Base-by-base conservation (phyloP, 2,329 filamentous ascomycete genomes). In the Rhynchosporium agropyri region DNA sequence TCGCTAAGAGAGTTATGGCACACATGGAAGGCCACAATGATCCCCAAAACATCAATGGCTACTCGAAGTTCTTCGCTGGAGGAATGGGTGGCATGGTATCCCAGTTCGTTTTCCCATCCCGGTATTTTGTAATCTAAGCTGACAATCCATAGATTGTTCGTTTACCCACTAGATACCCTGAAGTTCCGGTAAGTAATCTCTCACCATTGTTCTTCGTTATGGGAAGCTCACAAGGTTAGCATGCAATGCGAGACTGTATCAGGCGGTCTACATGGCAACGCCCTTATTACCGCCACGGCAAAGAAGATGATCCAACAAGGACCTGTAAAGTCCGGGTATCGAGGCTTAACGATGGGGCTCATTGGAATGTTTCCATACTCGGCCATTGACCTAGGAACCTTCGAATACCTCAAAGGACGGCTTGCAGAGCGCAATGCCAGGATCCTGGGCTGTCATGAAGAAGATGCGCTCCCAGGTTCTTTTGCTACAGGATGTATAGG, bases 321-420 rank as follows among this genome's bases (percentile, higher is more conserved):
- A 63, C 91, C 91, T 28, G 69, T 93, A 33, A 81, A 84, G 38
- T 83, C 90, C 6, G 94, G 92, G 67, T 99, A 98, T 76, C 91
- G 94, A 60, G 95, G 95, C 46, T 83, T 99, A 40, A 93, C 92
- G 0, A 95, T 98, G 85, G 95, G 95, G 15, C 83, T 99, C 3
- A 79, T 97, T 57, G 95, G 95, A 74, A 97, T 98, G 87, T 99
- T 99, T 72, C 95, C 95, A 0, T 99, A 98, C 76, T 94, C 92
- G 48, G 95, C 95, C 56, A 96, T 99, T 73, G 95, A 99, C 74
- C 89, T 99, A 72, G 92, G 91, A 68, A 97, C 92, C 0, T 99
- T 98, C 73, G 95, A 99, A 77, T 87, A 95, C 64, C 83, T 97
- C 65, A 99, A 99, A 78, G 86, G 84, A 54, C 82, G 82, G 7